A percentile compares a stretch with the other conserved stretches of the same genome.
These are phyloP conservation scores for Ogataea neopini DNA, from an alignment of 805 yeast genomes.

Conservation along the genomic window DNA sequence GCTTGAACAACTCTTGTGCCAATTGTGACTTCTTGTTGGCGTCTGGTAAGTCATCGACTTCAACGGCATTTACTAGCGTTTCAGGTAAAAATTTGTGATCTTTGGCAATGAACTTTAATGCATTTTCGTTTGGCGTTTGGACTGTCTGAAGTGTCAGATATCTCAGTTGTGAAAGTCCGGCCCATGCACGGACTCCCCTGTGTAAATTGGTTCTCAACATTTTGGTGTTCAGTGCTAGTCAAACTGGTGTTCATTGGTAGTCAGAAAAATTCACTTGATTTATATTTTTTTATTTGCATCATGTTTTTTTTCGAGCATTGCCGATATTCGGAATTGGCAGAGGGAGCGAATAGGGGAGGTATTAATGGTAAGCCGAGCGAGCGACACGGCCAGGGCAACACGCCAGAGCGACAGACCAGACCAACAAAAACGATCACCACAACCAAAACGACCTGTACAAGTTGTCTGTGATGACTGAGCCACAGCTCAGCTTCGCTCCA, in stretches of 20 bases:
- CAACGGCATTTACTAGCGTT: constrained; percentile 44
- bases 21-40: constrained; percentile 62
- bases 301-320: constrained; percentile 4
- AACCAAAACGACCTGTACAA: no score
- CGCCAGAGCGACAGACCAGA: no score
- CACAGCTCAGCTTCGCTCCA: no score
- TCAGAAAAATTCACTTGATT: neutral
- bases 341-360: constrained; percentile 1
- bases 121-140: constrained; percentile 75
- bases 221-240: neutral
- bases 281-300: neutral
- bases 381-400: neutral
- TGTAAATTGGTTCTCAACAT: no score
- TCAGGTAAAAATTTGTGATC: constrained; percentile 49
- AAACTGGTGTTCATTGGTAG: neutral
- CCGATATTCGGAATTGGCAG: constrained; percentile 7
- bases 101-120: constrained; percentile 61
- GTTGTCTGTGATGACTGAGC: no score
- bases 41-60: constrained; percentile 53
- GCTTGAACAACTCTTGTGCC: constrained; percentile 58
- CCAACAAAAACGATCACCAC: no score
- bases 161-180: constrained; percentile 10
- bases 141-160: constrained; percentile 40
- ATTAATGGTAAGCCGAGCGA: neutral
- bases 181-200: neutral